Conservation (phyloP, 2,329 filamentous ascomycete genomes). For the Aspergillus texensis region DNA sequence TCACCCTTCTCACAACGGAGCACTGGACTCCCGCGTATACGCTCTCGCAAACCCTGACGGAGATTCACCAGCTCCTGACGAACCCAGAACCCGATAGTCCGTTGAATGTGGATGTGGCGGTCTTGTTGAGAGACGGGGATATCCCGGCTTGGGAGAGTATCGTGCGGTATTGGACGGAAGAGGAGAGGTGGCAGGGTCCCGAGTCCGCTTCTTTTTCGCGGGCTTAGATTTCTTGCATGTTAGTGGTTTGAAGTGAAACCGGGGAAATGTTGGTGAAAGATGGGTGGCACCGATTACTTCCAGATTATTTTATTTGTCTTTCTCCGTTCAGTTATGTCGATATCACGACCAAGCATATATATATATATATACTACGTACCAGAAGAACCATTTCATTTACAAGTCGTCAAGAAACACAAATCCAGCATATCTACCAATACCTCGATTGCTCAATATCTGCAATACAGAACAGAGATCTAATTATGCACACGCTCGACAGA, state of each 20-base stretch:
- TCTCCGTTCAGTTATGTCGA: neutral
- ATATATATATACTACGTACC: neutral
- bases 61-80: slow-evolving; percentile 51
- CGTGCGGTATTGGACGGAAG: slow-evolving; percentile 50
- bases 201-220: neutral
- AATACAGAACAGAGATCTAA: neutral
- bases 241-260: neutral
- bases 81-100: slow-evolving; percentile 51
- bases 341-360: neutral
- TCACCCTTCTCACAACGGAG: slow-evolving; percentile 74
- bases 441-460: neutral
- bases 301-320: neutral
- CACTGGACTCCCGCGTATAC: slow-evolving; percentile 88
- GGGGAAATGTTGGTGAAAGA: neutral
- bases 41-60: slow-evolving; percentile 55
- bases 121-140: slow-evolving; percentile 49
- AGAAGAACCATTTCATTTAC: neutral
- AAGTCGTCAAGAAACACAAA: neutral
- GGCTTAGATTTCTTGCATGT: neutral
- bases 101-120: slow-evolving; percentile 53
- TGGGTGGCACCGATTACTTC: neutral
- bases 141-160: slow-evolving; percentile 48
- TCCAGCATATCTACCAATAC: neutral
- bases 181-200: slow-evolving; percentile 44
- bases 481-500: slow-evolving; percentile 4